Base-by-base conservation (phyloP, 805 yeast species). In the Candida multigemmis region DNA sequence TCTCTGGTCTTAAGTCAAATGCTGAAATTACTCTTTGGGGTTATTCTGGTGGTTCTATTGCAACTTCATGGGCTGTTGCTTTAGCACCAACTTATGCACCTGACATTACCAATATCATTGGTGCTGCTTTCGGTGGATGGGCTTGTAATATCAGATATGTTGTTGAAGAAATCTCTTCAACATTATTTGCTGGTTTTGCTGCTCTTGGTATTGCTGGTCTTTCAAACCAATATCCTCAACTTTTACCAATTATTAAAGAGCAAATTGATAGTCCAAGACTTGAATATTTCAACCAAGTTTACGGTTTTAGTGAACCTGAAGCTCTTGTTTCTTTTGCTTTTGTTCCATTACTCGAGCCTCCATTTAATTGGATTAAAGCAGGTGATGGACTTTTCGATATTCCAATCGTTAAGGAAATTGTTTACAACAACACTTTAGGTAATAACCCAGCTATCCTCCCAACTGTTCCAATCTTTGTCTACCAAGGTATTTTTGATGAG, bases 1-100 rank as follows among this genome's bases (percentile, higher is more conserved):
- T 27, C 15, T 37, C 41, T 9, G 46, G 48, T 2, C 17, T 42
- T 6, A 14, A 28, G 12, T 4, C 28, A 2, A 35, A 41, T 9
- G 44, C 46, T 3, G 25, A 37, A 19, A 33, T 38, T 9, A 32
- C 29, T 4, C 12, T 37, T 17, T 51, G 46, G 46, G 57, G 57
- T 1, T 51, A 44, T 25, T 44, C 51, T 8, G 57, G 57, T 10
- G 57, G 55, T 7, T 41, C 53, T 4, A 26, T 48, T 20, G 47
- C 55, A 5, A 27, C 46, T 7, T 36, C 44, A 6, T 50, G 56
- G 56, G 52, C 51, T 3, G 37, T 50, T 3, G 37, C 39, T 3
- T 31, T 48, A 15, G 47, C 40, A 22, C 53, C 54, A 11, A 26
- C 31, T 1, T 50, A 50, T 19, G n/a, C n/a, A n/a, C 54, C 57